Evolutionary conservation across 2,329 filamentous ascomycete genomes (phyloP).

Genomic region (Akanthomyces uredinophilus): DNA sequence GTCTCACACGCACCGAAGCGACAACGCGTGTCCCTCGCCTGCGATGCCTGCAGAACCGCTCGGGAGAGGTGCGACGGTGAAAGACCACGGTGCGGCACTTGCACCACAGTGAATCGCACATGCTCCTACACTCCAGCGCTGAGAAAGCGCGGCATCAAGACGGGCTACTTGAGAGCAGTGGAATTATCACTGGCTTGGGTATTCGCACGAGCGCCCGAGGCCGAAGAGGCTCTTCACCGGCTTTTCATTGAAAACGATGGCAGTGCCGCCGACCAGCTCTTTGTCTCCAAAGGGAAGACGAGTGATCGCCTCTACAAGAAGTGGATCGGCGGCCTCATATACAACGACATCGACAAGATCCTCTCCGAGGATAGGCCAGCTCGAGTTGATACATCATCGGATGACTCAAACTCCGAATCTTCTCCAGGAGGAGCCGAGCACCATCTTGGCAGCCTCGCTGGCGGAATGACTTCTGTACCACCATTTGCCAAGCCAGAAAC

Average conservation of each 20-base stretch:
- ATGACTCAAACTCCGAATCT: conserved; percentile 26
- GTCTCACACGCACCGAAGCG: conserved; percentile 41
- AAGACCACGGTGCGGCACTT: conserved; percentile 63
- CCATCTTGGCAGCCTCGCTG: background rate
- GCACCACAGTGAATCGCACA: conserved; percentile 54
- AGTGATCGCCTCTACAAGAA: conserved; percentile 54
- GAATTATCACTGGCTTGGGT: conserved; percentile 65
- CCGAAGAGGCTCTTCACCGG: conserved; percentile 52
- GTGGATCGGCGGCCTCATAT: conserved; percentile 59
- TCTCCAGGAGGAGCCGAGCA: background rate
- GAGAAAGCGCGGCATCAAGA: conserved; percentile 73
- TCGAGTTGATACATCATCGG: conserved; percentile 30
- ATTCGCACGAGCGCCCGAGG: conserved; percentile 56
- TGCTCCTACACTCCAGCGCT: conserved; percentile 70
- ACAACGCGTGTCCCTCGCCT: conserved; percentile 62
- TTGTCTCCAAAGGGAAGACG: conserved; percentile 47
- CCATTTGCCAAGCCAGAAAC: background rate
- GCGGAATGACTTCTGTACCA: background rate
- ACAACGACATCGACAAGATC: conserved; percentile 57
- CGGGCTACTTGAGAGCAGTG: conserved; percentile 72
- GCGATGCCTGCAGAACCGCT: conserved; percentile 62
- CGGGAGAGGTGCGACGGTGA: conserved; percentile 69
- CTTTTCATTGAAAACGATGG: conserved; percentile 44
- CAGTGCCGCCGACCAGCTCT: conserved; percentile 35
- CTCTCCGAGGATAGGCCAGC: conserved; percentile 42